phyloP scores from a whole-genome alignment of 805 yeast genomes.

The Nakazawaea laoshanensis region DNA sequence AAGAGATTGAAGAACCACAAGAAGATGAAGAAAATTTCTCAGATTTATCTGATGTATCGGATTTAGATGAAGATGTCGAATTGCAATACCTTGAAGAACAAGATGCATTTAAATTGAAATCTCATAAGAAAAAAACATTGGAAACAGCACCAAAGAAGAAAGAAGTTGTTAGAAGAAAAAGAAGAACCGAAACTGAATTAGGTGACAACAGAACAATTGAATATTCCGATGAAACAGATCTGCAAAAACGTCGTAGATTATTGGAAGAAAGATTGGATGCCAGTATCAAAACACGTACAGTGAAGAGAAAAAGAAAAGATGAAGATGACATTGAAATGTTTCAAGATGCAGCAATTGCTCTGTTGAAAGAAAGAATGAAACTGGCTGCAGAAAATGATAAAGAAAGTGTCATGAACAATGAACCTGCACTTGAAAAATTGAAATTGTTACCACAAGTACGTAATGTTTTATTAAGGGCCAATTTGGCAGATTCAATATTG shows the following conservation, averaged over 20 bases:
- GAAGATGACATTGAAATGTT: slow-evolving; percentile 92
- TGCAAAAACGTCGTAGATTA: slow-evolving; percentile 51
- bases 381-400: slow-evolving; percentile 72
- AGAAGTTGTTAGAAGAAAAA: slow-evolving; percentile 13
- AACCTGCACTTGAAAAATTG: slow-evolving; percentile 70
- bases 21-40: slow-evolving; percentile 17
- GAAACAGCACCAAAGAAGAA: slow-evolving; percentile 12
- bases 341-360: slow-evolving; percentile 86
- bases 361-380: slow-evolving; percentile 83
- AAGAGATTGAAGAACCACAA: slow-evolving; percentile 10
- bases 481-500: slow-evolving; percentile 82
- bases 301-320: slow-evolving; percentile 58
- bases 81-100: slow-evolving; percentile 26
- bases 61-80: slow-evolving; percentile 18
- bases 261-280: slow-evolving; percentile 78
- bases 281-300: slow-evolving; percentile 57
- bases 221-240: slow-evolving; percentile 19
- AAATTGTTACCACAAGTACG: slow-evolving; percentile 74
- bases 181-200: slow-evolving; percentile 15
- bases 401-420: slow-evolving; percentile 47
- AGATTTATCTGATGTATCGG: slow-evolving; percentile 26
- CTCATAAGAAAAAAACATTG: slow-evolving; percentile 20
- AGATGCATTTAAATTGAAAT: slow-evolving; percentile 22
- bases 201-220: slow-evolving; percentile 16
- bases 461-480: slow-evolving; percentile 68